Base-by-base conservation (phyloP, 1,139 yeast species). In the Scheffersomyces insectosa region DNA sequence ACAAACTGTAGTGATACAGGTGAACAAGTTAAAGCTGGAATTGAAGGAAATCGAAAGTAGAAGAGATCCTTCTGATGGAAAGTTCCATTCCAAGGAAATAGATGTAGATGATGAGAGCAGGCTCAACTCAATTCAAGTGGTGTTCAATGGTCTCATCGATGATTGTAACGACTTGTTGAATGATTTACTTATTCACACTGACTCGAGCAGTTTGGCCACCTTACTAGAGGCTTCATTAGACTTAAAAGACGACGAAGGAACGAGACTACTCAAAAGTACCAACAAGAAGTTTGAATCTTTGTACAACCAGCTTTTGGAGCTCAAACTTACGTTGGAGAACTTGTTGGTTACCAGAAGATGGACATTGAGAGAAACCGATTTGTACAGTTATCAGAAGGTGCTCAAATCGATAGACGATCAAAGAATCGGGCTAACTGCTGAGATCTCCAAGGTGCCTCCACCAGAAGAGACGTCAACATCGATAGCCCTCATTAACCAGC, bases 291-390 rank as follows among this genome's bases (percentile, higher is more conserved):
- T 67, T 36, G 55, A 56, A 38, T 40, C 41, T 13, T 53, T 73
- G 23, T 72, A 71, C 54, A 54, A 59, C 32, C 62, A 64, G 49
- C 71, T 93, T 51, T 70, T 80, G 31, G 80, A 77, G 37, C 73
- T 89, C 54, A 88, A 89, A 63, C 73, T 80, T 23, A 84, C 83
- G 15, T 72, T 93, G 49, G 96, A 88, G 55, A 88, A 88, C 54
- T 70, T 93, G 52, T 73, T 90, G 51, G 81, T 93, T 30, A 93
- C 99, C 3, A 83, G 97, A 66, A 80, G 98, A 63, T 93, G 99
- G 99, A 91, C 98, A 2, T 73, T 93, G 66, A 80, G 99, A 59
- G 96, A 90, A 59, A 93, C 98, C 0, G 99, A 93, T 65, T 73
- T 93, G 52, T 93, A 87, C 66, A 77, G 78, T 42, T 91, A 87